Evolutionary conservation across 225 moss, liverwort and hornwort species (phyloP).

Genomic region (Physcomitrellopsis africana): DNA sequence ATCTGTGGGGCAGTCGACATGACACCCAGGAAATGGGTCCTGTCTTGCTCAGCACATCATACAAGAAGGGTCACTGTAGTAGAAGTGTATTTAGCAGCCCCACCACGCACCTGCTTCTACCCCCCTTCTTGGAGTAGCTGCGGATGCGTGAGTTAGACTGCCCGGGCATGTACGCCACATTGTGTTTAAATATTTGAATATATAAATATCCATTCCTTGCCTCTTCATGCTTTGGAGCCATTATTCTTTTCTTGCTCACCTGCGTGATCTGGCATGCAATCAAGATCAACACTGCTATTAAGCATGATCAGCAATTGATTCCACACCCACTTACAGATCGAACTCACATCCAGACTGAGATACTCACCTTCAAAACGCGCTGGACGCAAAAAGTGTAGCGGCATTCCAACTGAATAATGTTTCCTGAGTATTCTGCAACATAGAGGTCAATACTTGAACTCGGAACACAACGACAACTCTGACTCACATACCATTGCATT

Average conservation of each 20-base stretch:
- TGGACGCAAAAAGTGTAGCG: conserved; percentile 95
- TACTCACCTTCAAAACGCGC: conserved; percentile 83
- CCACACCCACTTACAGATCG: not conserved
- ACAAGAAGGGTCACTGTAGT: conserved; percentile 64
- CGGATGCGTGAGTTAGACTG: conserved; percentile 55
- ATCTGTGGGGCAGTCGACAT: conserved; percentile 69
- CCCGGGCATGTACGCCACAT: conserved; percentile 53
- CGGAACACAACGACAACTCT: too few species aligned
- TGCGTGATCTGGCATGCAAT: conserved; percentile 38
- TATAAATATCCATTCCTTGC: conserved; percentile 58
- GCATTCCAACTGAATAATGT: conserved; percentile 75
- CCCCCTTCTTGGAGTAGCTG: conserved; percentile 59
- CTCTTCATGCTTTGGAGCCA: conserved; percentile 40
- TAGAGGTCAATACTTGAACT: not conserved
- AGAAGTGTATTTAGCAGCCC: conserved; percentile 63
- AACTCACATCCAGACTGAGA: not conserved
- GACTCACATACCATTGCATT: too few species aligned
- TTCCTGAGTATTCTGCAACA: conserved; percentile 57
- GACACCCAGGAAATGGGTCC: conserved; percentile 62
- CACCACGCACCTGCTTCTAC: conserved; percentile 68
- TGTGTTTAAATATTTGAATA: conserved; percentile 75
- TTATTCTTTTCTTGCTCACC: conserved; percentile 38
- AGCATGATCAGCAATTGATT: not conserved
- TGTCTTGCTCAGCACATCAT: conserved; percentile 68
- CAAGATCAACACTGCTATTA: not conserved